Base-by-base conservation (phyloP, 441 rosid species). In the Populus trichocarpa region DNA sequence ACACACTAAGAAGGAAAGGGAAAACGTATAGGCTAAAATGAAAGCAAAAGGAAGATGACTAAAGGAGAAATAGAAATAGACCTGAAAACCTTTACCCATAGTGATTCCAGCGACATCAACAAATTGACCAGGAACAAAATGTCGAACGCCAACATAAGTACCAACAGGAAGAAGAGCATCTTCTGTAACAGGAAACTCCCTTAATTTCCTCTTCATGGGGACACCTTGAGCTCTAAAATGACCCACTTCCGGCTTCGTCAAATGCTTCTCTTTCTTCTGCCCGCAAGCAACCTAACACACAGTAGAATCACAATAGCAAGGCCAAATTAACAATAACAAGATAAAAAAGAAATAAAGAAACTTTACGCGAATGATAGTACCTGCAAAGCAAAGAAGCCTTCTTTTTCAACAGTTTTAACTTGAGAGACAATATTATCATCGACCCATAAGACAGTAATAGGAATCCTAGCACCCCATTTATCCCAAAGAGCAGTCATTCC, bases 201-300 rank as follows among this genome's bases (percentile, higher is more conserved):
- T 90, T 87, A 96, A 73, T 81, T 96, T 96, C 85, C 98, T 90
- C 93, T 90, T 92, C 86, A 96, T 81, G 3, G 96, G 93, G 85
- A 94, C 98, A 74, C 87, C 94, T 77, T 96, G 97, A 83, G 96
- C 96, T 87, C 99, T 92, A 77, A 94, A 96, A 89, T 96, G 99
- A 53, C 98, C 99, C 64, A 96, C 89, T 84, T 90, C 97, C 25
- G 99, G 97, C 84, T 89, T 92, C 0, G 90, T 92, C 87, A 96
- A 89, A 86, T 96, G 98, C 83, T 96, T 96, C 8, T 86, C 90
- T 82, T 96, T 96, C 94, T 96, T 96, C 82, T 93, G 97, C 75
- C 98, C 97, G 77, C 91, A 94, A 71, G 98, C 98, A 70, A 94
- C 88, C 98, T 96, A 84, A 85, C 88, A 81, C 88, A 74, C 94